Conservation (phyloP, 2,329 filamentous ascomycete species). For the Lecanosticta acicola region DNA sequence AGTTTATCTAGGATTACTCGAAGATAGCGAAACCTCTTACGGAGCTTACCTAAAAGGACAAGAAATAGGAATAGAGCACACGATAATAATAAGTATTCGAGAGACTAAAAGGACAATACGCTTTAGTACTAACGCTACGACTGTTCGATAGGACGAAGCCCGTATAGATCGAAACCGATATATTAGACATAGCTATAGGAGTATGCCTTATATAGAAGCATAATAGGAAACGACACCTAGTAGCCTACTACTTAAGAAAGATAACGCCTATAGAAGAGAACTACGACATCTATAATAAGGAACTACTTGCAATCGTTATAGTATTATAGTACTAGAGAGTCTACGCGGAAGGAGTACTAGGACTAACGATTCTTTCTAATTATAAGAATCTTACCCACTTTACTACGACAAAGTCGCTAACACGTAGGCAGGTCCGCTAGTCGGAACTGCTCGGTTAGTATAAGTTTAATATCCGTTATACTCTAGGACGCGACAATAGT, state of each 20-base stretch:
- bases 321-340: constrained; percentile 3
- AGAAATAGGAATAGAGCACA: background rate
- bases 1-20: constrained; percentile 2
- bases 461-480: constrained; percentile 2
- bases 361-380: background rate
- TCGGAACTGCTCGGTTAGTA: constrained; percentile 2
- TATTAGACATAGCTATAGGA: constrained; percentile 10
- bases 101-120: background rate
- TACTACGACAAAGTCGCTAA: background rate
- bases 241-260: constrained; percentile 16
- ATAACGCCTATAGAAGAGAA: constrained; percentile 14
- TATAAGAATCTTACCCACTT: background rate
- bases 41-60: constrained; percentile 2
- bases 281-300: constrained; percentile 10
- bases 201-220: constrained; percentile 8
- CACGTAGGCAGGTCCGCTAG: background rate
- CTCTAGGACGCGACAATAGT: background rate
- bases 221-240: constrained; percentile 7
- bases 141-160: constrained; percentile 7
- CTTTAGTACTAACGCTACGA: constrained; percentile 3
- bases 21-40: constrained; percentile 1
- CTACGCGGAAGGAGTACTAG: background rate
- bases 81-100: background rate
- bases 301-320: background rate
- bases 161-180: constrained; percentile 7